Conservation (phyloP, 2,329 filamentous ascomycete genomes). For the Paecilomyces formosus region DNA sequence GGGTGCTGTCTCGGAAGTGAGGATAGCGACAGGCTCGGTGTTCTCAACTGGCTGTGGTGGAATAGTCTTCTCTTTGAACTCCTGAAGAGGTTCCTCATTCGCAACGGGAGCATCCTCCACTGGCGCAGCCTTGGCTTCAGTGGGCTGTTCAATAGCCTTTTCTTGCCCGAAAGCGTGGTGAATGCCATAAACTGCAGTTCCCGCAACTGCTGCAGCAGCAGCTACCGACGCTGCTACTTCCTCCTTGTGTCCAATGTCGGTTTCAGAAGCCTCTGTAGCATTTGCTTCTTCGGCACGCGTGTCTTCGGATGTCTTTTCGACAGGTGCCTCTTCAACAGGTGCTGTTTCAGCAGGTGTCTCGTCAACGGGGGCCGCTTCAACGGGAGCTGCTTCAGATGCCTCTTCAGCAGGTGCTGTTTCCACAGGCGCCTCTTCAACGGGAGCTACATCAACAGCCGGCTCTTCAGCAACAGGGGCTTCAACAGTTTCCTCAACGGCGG, state of each 20-base stretch:
- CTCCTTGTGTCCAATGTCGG: not conserved
- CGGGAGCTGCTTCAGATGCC: not conserved
- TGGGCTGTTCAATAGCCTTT: not conserved
- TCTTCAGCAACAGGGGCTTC: slow-evolving; percentile 1
- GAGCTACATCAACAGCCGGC: slow-evolving; percentile 4
- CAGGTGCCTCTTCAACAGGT: not conserved
- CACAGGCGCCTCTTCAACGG: slow-evolving; percentile 4
- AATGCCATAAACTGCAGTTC: not conserved
- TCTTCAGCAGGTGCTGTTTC: slow-evolving; percentile 5
- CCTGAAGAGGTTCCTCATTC: slow-evolving; percentile 1
- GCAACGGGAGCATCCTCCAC: not conserved
- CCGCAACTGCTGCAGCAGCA: not conserved
- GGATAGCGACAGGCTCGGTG: slow-evolving; percentile 3
- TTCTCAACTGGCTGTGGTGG: not conserved
- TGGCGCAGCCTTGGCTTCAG: not conserved
- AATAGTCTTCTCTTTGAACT: not conserved
- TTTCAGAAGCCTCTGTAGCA: not conserved
- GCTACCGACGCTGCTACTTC: not conserved
- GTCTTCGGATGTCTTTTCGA: not conserved
- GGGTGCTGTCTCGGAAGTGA: not conserved
- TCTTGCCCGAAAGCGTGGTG: not conserved
- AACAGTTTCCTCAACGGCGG: not conserved
- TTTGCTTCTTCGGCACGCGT: not conserved
- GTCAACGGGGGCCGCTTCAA: not conserved
- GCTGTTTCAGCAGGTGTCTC: not conserved